A percentile compares a stretch with the other conserved stretches of the same genome.
phyloP scores from a whole-genome alignment of 345 rosid species.

The Citropsis articulata region DNA sequence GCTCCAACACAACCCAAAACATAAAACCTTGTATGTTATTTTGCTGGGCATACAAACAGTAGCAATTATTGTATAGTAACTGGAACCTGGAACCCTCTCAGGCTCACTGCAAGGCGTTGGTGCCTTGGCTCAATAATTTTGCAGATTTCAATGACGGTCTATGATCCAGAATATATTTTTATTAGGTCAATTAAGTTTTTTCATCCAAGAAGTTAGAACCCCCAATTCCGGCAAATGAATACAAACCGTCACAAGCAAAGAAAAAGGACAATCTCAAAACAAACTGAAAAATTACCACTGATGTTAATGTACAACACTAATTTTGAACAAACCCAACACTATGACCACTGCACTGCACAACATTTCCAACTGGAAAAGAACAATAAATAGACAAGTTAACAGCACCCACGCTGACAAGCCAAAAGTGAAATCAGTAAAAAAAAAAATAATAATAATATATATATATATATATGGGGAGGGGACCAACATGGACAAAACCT shows the following conservation, averaged over 20 bases:
- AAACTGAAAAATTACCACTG: neutral
- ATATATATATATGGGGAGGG: too few relatives aligned
- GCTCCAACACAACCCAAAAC: neutral
- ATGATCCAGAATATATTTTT: too few relatives aligned
- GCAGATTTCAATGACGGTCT: too few relatives aligned
- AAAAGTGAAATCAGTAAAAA: neutral
- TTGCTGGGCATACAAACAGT: neutral
- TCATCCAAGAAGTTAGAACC: neutral
- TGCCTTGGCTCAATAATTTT: too few relatives aligned
- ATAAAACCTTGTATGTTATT: neutral
- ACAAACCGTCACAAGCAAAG: neutral
- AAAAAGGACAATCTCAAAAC: neutral
- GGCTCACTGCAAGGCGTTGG: too few relatives aligned
- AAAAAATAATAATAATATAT: too few relatives aligned
- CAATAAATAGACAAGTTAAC: conserved; percentile 1
- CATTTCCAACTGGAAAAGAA: neutral
- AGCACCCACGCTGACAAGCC: neutral
- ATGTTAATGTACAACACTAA: conserved; percentile 10
- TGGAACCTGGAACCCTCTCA: too few relatives aligned
- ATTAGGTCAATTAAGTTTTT: too few relatives aligned
- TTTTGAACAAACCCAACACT: neutral
- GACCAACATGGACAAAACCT: neutral
- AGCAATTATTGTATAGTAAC: neutral
- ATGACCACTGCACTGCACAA: conserved; percentile 7
- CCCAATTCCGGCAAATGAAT: neutral